A percentile compares a stretch with the other conserved stretches of the same genome.
Evolutionary conservation across 1,284 basidiomycete species (phyloP).

Genomic region (Cutaneotrichosporon sp.): DNA sequence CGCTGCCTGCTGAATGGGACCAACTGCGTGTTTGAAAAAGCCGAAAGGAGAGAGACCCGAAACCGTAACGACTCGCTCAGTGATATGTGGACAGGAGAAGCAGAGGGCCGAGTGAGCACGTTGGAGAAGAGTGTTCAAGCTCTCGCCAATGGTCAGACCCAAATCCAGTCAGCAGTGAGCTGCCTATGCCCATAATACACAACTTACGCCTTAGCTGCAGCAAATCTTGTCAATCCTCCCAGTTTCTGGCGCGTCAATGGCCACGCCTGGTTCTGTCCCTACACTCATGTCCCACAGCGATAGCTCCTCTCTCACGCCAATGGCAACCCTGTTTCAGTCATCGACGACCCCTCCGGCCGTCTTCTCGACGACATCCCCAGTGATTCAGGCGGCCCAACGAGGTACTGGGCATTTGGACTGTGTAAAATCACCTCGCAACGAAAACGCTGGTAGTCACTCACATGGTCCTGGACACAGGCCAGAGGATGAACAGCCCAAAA

Average conservation of each 20-base stretch:
- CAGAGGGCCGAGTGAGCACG: conserved; percentile 49
- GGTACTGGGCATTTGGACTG: neutral
- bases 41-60: conserved; percentile 43
- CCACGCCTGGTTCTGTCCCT: conserved; percentile 19
- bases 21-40: conserved; percentile 84
- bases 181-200: neutral
- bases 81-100: conserved; percentile 47
- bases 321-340: conserved; percentile 31
- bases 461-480: neutral
- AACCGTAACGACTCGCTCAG: conserved; percentile 56
- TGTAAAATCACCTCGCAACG: conserved; percentile 28
- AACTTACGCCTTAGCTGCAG: conserved; percentile 26
- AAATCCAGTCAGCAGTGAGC: conserved; percentile 40
- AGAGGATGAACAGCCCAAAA: conserved; percentile 8
- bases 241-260: neutral
- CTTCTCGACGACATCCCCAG: conserved; percentile 11
- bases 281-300: conserved; percentile 19
- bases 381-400: neutral
- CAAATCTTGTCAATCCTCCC: conserved; percentile 41
- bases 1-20: conserved; percentile 79
- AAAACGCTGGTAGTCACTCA: conserved; percentile 22
- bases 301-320: conserved; percentile 22
- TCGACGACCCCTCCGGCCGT: conserved; percentile 30
- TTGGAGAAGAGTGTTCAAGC: conserved; percentile 40
- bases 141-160: conserved; percentile 40